Base-by-base conservation (phyloP, 2,329 filamentous ascomycete genomes). In the Aschersonia sp. region DNA sequence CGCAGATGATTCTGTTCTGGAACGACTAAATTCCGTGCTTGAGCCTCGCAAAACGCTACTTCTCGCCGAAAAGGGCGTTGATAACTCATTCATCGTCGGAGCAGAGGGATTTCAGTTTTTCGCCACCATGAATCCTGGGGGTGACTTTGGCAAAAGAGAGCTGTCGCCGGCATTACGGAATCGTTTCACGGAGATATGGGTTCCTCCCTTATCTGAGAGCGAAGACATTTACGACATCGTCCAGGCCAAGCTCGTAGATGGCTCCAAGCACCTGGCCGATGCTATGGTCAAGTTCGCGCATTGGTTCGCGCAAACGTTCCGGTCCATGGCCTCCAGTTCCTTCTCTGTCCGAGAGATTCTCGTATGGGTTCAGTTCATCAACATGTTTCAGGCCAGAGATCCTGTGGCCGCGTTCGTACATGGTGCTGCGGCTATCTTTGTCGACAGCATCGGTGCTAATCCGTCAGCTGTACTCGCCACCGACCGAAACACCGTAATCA, bases 161-260 rank as follows among this genome's bases (percentile, higher is more conserved):
- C 74, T 99, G 10, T 98, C 92, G 1, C 92, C 92, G 4, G 94
- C 92, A 11, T 69, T 99, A 50, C 78, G 92, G 43, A 98, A 99
- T 61, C 85, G 92, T 50, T 95, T 99, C 62, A 99, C 92, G 0
- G 92, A 99, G 64, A 95, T 99, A 7, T 98, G 92, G 92, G 92
- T 97, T 0, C 88, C 92, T 1, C 77, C 89, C 1, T 69, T 97
- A 49, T 88, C 87, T 1, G 85, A 90, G 50, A 76, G 79, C 46
- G 81, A 88, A 32, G 94, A 99, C 59, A 82, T 97, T 35, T 67
- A 88, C 22, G 84, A 94, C 42, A 98, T 99, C 54, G 79, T 97
- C 12, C 70, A 74, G 46, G 79, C 81, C 10, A 95, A 94, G 61
- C 71, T 98, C 14, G 64, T 65, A 4, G 61, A 70, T 0, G 64